Percentiles rank a stretch among this genome's conserved stretches.
Evolutionary conservation across 257 asterid species (phyloP).

Genomic region (Forsythia suspensa): DNA sequence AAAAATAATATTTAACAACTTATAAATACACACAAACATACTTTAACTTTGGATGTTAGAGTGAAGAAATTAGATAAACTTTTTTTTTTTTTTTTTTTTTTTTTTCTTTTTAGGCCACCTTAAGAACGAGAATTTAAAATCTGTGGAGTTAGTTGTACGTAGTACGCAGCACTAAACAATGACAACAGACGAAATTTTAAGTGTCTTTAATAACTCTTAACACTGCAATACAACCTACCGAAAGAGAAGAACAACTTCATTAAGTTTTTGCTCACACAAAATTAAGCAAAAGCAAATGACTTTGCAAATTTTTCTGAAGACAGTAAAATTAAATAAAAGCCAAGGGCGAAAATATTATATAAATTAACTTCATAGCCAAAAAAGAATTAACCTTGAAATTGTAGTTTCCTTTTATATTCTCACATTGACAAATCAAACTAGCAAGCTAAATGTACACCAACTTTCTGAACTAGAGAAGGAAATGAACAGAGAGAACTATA

Average conservation of each 20-base stretch:
- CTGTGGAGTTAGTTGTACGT: background rate
- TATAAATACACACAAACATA: too few relatives aligned
- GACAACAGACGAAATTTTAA: background rate
- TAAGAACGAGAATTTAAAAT: background rate
- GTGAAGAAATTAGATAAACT: too few relatives aligned
- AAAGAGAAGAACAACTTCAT: background rate
- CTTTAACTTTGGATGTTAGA: too few relatives aligned
- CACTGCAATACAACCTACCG: background rate
- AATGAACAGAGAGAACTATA: slow-evolving; percentile 16
- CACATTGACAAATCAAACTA: background rate
- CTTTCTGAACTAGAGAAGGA: slow-evolving; percentile 12
- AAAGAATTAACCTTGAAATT: background rate
- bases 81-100: too few relatives aligned
- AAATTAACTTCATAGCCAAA: background rate
- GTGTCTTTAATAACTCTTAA: background rate
- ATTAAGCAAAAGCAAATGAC: background rate
- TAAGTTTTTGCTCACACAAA: background rate
- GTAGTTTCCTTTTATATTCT: background rate
- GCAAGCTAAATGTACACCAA: background rate
- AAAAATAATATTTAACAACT: too few relatives aligned
- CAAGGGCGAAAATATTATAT: background rate
- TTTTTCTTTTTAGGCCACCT: background rate
- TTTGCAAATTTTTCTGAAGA: background rate
- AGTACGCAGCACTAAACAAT: too few relatives aligned
- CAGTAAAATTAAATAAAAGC: background rate